Conservation (phyloP, 306 rosid species). For the Casuarina glauca region DNA sequence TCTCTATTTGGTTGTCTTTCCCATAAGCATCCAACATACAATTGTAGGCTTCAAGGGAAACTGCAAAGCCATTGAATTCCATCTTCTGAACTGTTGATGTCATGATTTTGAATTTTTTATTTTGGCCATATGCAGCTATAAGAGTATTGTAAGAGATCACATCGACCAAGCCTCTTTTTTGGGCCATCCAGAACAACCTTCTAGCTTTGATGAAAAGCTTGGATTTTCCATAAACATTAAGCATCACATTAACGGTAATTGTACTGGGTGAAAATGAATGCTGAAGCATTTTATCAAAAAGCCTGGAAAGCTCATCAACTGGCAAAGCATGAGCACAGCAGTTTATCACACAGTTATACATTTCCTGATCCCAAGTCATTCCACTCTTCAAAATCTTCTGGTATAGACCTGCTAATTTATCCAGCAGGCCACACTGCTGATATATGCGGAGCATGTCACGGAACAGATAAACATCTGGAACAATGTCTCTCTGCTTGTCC, state of each 20-base stretch:
- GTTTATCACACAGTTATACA: constrained; percentile 74
- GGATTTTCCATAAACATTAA: constrained; percentile 75
- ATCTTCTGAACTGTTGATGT: constrained; percentile 54
- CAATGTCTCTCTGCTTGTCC: constrained; percentile 54
- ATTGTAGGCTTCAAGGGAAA: constrained; percentile 89
- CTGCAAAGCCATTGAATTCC: constrained; percentile 83
- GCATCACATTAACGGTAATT: constrained; percentile 73
- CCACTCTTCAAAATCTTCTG: constrained; percentile 61
- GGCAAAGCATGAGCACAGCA: constrained; percentile 87
- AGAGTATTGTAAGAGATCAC: constrained; percentile 81
- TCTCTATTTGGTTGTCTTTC: constrained; percentile 73
- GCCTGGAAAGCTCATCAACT: constrained; percentile 77
- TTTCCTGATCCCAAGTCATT: constrained; percentile 71
- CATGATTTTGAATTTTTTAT: constrained; percentile 71
- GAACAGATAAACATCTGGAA: constrained; percentile 65
- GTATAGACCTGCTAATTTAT: constrained; percentile 59
- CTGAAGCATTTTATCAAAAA: constrained; percentile 80
- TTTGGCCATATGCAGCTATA: constrained; percentile 75
- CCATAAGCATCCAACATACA: constrained; percentile 91
- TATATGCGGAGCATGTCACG: constrained; percentile 79
- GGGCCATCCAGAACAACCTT: constrained; percentile 70
- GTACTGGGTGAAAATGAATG: constrained; percentile 67
- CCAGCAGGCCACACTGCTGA: constrained; percentile 64
- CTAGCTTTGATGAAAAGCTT: constrained; percentile 75
- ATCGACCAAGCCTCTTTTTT: constrained; percentile 71